phyloP scores from a whole-genome alignment of 2,329 filamentous ascomycete species.

The Ophiosphaerella narmari region DNA sequence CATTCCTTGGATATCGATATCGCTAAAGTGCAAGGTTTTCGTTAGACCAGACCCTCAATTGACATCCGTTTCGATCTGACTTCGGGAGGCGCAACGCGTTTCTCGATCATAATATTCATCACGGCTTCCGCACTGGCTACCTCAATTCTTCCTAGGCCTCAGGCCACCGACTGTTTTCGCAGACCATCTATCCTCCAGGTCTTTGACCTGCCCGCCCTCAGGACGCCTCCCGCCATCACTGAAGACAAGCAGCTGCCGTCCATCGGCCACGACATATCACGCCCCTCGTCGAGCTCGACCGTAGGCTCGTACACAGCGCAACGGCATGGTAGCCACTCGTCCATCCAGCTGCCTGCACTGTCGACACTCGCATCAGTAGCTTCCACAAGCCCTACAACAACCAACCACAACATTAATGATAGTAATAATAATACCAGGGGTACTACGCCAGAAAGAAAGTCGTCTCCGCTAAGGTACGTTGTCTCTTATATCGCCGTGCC shows the following conservation, averaged over 20 bases:
- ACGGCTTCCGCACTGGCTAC: conserved; percentile 65
- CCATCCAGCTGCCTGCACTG: conserved; percentile 59
- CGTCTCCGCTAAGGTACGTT: conserved; percentile 40
- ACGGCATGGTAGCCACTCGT: conserved; percentile 47
- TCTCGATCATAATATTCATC: conserved; percentile 38
- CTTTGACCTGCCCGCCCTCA: conserved; percentile 54
- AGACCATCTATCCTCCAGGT: conserved; percentile 55
- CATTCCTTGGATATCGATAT: conserved; percentile 23
- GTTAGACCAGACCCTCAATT: conserved; percentile 11
- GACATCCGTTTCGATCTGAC: conserved; percentile 2
- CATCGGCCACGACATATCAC: conserved; percentile 56
- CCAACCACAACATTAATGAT: conserved; percentile 24
- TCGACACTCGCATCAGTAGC: conserved; percentile 65
- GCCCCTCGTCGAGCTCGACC: conserved; percentile 59
- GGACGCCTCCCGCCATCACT: conserved; percentile 46
- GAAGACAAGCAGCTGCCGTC: conserved; percentile 56
- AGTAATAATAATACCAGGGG: conserved; percentile 28
- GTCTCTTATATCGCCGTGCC: not conserved
- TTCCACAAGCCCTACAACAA: conserved; percentile 55
- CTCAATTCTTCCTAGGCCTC: conserved; percentile 61
- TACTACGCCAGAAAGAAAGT: conserved; percentile 31
- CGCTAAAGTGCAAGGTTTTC: conserved; percentile 13
- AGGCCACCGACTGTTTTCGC: conserved; percentile 59
- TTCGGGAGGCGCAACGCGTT: conserved; percentile 44
- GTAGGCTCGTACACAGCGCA: conserved; percentile 50